A percentile compares a stretch with the other conserved stretches of the same genome.
Conservation (phyloP, 208 protist species). For the Crithidia thermophila region DNA sequence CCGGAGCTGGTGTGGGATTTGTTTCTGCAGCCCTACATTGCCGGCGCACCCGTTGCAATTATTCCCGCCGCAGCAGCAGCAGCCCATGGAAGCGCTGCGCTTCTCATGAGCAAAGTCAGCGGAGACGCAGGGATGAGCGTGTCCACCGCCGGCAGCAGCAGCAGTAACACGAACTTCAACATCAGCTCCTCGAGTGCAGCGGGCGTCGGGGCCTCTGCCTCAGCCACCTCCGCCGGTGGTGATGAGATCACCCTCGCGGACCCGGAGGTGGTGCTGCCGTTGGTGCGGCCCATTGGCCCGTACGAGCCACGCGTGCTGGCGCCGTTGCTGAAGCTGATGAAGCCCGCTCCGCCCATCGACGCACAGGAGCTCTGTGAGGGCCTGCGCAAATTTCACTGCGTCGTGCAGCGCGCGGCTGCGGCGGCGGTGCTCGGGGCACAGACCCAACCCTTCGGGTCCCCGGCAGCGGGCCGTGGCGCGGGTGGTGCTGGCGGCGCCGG, state of each 20-base stretch:
- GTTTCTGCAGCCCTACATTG: constrained; percentile 7
- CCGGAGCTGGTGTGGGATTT: constrained; percentile 23
- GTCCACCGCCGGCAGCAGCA: background rate
- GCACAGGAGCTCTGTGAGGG: constrained; percentile 12
- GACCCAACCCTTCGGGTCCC: no score
- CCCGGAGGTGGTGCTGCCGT: constrained; percentile 33
- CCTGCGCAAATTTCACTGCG: constrained; percentile 9
- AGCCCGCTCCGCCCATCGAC: background rate
- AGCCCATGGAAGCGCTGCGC: background rate
- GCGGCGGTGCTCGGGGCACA: no score
- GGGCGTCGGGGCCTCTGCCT: background rate
- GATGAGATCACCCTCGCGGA: constrained; percentile 29
- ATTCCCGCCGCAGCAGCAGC: background rate
- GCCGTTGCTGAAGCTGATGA: constrained; percentile 21
- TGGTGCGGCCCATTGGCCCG: constrained; percentile 32
- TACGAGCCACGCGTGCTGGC: constrained; percentile 25
- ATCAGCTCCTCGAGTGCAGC: background rate
- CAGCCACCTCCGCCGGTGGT: background rate
- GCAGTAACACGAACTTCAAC: background rate
- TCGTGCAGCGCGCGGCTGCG: constrained; percentile 1
- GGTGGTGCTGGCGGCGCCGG: no score
- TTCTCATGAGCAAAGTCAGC: background rate
- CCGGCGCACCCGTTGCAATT: background rate
- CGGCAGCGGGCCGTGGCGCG: no score
- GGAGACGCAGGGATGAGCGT: background rate